Evolutionary conservation across 352 stramenopile species (phyloP).

Genomic region (Phytophthora pisi): DNA sequence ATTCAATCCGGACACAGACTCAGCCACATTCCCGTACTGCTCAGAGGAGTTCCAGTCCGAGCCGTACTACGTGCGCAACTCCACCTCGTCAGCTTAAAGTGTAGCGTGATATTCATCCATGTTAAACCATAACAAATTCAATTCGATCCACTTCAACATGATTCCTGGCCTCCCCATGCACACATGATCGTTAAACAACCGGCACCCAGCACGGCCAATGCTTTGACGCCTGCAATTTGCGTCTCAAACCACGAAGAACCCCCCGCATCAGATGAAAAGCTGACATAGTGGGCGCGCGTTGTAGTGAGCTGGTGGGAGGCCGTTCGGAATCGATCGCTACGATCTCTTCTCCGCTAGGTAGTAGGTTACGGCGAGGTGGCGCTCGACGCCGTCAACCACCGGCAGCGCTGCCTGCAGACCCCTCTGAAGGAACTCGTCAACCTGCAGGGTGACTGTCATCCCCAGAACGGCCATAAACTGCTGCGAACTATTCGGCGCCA

Average conservation of each 20-base stretch:
- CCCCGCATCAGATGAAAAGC: no score
- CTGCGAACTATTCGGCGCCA: no score
- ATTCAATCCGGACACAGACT: slow-evolving; percentile 36
- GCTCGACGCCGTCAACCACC: no score
- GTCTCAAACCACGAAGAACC: neutral
- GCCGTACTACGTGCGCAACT: slow-evolving; percentile 49
- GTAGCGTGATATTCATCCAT: neutral
- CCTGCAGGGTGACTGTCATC: no score
- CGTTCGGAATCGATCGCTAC: no score
- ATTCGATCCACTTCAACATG: slow-evolving; percentile 2
- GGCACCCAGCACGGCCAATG: neutral
- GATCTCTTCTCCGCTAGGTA: no score
- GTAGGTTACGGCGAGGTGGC: no score
- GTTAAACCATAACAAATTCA: slow-evolving; percentile 15
- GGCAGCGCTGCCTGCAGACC: no score
- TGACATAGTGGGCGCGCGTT: no score
- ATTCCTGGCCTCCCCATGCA: neutral
- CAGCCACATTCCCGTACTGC: slow-evolving; percentile 61
- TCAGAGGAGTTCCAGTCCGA: slow-evolving; percentile 45
- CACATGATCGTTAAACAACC: neutral
- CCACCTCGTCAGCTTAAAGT: slow-evolving; percentile 21
- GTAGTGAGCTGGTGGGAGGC: no score
- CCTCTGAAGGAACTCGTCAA: no score
- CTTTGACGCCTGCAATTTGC: neutral
- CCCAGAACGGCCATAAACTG: no score